Evolutionary conservation across 1,284 basidiomycete genomes (phyloP).

Genomic region (Sporisorium exsertum): DNA sequence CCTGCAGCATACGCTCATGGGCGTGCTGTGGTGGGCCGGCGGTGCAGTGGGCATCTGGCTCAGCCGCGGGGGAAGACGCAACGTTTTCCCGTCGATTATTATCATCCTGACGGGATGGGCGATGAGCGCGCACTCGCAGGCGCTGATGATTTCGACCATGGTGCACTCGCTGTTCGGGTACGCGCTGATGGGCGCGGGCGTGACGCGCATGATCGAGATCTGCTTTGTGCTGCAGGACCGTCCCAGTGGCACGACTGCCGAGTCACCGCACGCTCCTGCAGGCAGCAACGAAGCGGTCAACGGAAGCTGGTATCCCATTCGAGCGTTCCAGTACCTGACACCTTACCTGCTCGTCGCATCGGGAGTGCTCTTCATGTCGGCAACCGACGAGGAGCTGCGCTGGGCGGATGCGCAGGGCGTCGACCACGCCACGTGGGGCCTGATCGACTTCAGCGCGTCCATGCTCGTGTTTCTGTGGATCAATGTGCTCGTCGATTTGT

Average conservation of each 20-base stretch:
- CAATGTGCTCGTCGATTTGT: slow-evolving; percentile 66
- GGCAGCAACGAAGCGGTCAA: slow-evolving; percentile 26
- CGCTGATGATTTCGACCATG: slow-evolving; percentile 73
- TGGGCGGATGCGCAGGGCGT: slow-evolving; percentile 64
- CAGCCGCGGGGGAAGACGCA: slow-evolving; percentile 84
- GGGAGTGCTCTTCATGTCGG: slow-evolving; percentile 68
- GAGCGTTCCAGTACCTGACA: slow-evolving; percentile 63
- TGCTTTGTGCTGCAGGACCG: slow-evolving; percentile 77
- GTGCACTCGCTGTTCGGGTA: slow-evolving; percentile 87
- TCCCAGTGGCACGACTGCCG: slow-evolving; percentile 54
- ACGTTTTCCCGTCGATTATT: slow-evolving; percentile 86
- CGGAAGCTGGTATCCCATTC: slow-evolving; percentile 52
- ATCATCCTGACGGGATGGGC: slow-evolving; percentile 81
- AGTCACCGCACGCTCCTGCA: slow-evolving; percentile 7
- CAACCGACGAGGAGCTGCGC: slow-evolving; percentile 66
- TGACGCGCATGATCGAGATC: slow-evolving; percentile 85
- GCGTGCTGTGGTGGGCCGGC: slow-evolving; percentile 81
- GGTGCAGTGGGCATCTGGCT: slow-evolving; percentile 89
- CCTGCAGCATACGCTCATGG: slow-evolving; percentile 85
- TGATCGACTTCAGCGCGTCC: slow-evolving; percentile 64
- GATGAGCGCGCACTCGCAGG: slow-evolving; percentile 90
- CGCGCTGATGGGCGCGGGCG: slow-evolving; percentile 85
- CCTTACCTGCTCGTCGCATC: slow-evolving; percentile 61
- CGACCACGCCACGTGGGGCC: slow-evolving; percentile 65
- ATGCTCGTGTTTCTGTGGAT: slow-evolving; percentile 64